A percentile compares a stretch with the other conserved stretches of the same genome.
Evolutionary conservation across 352 stramenopile species (phyloP).

Genomic region (Phytophthora crassamura): DNA sequence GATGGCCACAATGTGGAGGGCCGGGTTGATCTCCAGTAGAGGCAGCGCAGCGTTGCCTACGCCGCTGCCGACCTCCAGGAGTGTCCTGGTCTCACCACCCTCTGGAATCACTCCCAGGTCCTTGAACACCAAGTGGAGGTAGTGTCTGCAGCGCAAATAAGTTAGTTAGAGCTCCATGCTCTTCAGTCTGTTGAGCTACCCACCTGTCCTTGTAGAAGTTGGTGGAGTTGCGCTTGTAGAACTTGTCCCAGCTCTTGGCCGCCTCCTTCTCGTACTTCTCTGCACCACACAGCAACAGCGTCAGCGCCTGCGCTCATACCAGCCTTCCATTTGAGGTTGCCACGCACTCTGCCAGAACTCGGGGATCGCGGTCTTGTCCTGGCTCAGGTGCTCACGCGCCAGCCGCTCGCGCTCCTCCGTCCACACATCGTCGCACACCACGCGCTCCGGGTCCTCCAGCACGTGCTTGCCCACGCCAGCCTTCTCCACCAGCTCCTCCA

Average conservation of each 20-base stretch:
- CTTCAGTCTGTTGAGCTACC: not conserved
- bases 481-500: slow-evolving; percentile 82
- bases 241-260: slow-evolving; percentile 93
- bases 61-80: slow-evolving; percentile 96
- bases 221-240: slow-evolving; percentile 94
- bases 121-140: slow-evolving; percentile 93
- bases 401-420: slow-evolving; percentile 80
- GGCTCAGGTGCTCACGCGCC: slow-evolving; percentile 65
- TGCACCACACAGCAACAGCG: slow-evolving; percentile 12
- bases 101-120: slow-evolving; percentile 75
- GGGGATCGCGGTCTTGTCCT: slow-evolving; percentile 83
- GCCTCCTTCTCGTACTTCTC: slow-evolving; percentile 88
- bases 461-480: slow-evolving; percentile 72
- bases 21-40: slow-evolving; percentile 92
- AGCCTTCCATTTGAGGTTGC: not conserved
- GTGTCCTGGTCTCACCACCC: slow-evolving; percentile 49
- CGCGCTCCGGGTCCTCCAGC: slow-evolving; percentile 61
- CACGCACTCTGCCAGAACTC: slow-evolving; percentile 79
- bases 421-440: slow-evolving; percentile 87
- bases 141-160: slow-evolving; percentile 65
- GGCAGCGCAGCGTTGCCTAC: slow-evolving; percentile 96
- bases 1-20: slow-evolving; percentile 90
- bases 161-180: not conserved
- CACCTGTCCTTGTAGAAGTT: slow-evolving; percentile 96
- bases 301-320: not conserved